Evolutionary conservation across 1,284 basidiomycete species (phyloP), one percentile per base, ranked within the genome.

Genomic region (Bjerkandera adusta): DNA sequence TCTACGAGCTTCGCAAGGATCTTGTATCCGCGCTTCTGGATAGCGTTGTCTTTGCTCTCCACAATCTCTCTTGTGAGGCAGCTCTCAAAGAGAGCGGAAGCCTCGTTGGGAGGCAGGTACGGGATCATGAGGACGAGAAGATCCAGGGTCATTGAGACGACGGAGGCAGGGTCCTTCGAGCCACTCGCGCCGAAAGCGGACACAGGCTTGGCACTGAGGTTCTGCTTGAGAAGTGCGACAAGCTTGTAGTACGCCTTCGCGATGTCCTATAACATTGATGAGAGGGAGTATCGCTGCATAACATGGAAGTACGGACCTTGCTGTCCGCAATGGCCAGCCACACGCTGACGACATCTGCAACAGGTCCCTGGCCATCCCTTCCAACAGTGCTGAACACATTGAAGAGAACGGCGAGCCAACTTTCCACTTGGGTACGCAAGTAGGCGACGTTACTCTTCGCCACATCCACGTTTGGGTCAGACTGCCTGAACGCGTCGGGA

Each of bases 21-120:
- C 60, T 95, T 89, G 71, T 99, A 99, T 13, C 85, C 88, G 56
- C 96, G 92, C 70, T 99, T 99, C 70, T 99, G 97, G 1, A 97
- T 83, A 1, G 84, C 91, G 41, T 89, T 91, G 57, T 97, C 92
- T 53, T 74, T 77, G 60, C 81, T 83, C 36, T 75, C 77, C 2
- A 92, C 67, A 5, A 92, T 77, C 24, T 81, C 75, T 2, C 73
- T 62, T 1, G 75, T 70, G 22, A 87, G 68, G 51, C 76, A 85
- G 21, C 85, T 62, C 20, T 79, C 68, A 65, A 93, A 87, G 30
- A 94, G 73, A 2, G 73, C 69, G 7, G 69, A 68, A 2, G 80
- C 77, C 54, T 91, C 85, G 4, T 70, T 59, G 1, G 66, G 48
- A 1, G 83, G 81, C n/a, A 96, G 74, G 61, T 80, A 75, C 0